Percentiles rank a stretch among this genome's conserved stretches.
Conservation (phyloP, 768 basidiomycete genomes). For the Kwoniella bestiolae region DNA sequence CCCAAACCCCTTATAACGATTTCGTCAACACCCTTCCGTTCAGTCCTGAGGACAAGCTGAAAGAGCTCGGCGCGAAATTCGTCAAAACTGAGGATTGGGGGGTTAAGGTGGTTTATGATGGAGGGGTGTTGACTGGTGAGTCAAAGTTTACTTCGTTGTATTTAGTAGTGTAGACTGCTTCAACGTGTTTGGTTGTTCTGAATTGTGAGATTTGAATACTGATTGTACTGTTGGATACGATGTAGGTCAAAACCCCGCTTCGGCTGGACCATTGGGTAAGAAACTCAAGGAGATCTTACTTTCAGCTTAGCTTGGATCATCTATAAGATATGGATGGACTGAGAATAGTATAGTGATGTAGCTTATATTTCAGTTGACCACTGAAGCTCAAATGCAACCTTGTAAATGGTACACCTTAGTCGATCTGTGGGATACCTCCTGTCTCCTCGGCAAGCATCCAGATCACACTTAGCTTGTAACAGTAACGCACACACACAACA, state of each 20-base stretch:
- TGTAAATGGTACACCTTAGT: too few relatives aligned
- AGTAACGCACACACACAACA: not conserved
- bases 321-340: not conserved
- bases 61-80: slow-evolving; percentile 59
- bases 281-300: slow-evolving; percentile 64
- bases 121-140: slow-evolving; percentile 43
- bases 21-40: slow-evolving; percentile 65
- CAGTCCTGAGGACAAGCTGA: slow-evolving; percentile 60
- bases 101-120: slow-evolving; percentile 59
- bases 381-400: too few relatives aligned
- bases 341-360: too few relatives aligned
- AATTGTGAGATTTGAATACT: not conserved
- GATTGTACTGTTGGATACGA: slow-evolving; percentile 58
- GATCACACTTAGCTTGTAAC: not conserved
- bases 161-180: too few relatives aligned
- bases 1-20: slow-evolving; percentile 60
- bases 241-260: slow-evolving; percentile 77
- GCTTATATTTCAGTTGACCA: too few relatives aligned
- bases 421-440: too few relatives aligned
- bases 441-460: too few relatives aligned
- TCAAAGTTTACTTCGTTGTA: too few relatives aligned
- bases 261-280: slow-evolving; percentile 65
- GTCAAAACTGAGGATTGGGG: slow-evolving; percentile 67
- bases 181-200: too few relatives aligned
- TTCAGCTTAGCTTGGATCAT: slow-evolving; percentile 6